Evolutionary conservation across 1,284 basidiomycete genomes (phyloP).

Genomic region (Malassezia yamatoensis): DNA sequence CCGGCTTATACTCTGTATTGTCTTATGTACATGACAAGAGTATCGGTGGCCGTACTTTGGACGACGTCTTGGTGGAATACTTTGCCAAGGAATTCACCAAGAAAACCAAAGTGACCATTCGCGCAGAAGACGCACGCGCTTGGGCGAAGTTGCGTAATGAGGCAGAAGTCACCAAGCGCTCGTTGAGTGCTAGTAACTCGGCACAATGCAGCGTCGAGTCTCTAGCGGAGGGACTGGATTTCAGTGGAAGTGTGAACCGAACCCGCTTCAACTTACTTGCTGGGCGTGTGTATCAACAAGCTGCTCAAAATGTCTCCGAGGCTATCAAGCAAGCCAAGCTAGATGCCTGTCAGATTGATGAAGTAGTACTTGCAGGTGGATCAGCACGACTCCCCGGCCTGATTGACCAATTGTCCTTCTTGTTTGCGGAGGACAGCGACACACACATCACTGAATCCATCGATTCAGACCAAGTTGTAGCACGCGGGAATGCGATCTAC

Average conservation of each 20-base stretch:
- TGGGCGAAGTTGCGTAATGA: constrained; percentile 86
- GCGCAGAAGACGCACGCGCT: constrained; percentile 58
- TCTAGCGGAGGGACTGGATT: constrained; percentile 86
- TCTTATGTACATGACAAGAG: constrained; percentile 51
- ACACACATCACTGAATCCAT: constrained; percentile 54
- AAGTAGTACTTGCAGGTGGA: constrained; percentile 73
- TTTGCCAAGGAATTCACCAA: constrained; percentile 96
- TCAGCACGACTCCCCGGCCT: constrained; percentile 76
- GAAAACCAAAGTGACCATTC: constrained; percentile 74
- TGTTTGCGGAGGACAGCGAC: constrained; percentile 59
- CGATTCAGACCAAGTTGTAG: constrained; percentile 80
- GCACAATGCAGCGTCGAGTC: constrained; percentile 85
- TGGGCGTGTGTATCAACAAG: constrained; percentile 61
- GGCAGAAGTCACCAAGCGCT: constrained; percentile 88
- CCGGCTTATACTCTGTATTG: constrained; percentile 54
- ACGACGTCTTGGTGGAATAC: constrained; percentile 73
- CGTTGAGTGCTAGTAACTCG: constrained; percentile 73
- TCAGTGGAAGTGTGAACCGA: constrained; percentile 81
- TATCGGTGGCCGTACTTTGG: constrained; percentile 60
- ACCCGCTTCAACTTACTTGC: constrained; percentile 86
- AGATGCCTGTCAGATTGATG: constrained; percentile 73
- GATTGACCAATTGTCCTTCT: constrained; percentile 61
- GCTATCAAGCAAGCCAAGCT: constrained; percentile 59
- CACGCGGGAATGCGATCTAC: constrained; percentile 78
- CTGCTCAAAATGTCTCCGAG: constrained; percentile 58